Base-by-base conservation (phyloP, 176 grass and related monocot species). In the Triticum monococcum region DNA sequence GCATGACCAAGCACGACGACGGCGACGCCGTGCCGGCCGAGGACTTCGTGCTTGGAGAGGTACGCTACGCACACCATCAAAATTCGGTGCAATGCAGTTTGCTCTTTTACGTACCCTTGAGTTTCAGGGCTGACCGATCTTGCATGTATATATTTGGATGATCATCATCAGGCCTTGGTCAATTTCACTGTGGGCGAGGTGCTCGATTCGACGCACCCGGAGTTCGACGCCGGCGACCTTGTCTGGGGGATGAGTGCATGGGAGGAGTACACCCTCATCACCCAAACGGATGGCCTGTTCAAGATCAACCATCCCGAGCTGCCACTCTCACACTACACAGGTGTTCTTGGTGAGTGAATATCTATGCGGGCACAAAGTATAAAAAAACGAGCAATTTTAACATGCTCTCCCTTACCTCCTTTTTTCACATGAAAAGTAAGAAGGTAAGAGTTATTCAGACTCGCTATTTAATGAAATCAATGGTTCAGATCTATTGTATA, bases 201-300 rank as follows among this genome's bases (percentile, higher is more conserved):
- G 22, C 5, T 91, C 0, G 81, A 87, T 0, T 91, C 89, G 0
- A 71, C 23, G 1, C 76, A 91, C 37, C 81, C 81, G 12, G 81
- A 36, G 63, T 87, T 87, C 89, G 48, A 5, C 2, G 46, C 61
- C 12, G 62, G 89, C 25, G 81, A 87, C 13, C 54, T 87, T 5
- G 76, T 91, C 1, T 85, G 68, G 85, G 81, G 89, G 1, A 30
- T 91, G 40, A 77, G 13, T 5, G 81, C 81, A 5, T 91, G 89
- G 89, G 89, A 87, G 22, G 89, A 91, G 41, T 87, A 87, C 74
- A 84, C 66, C 8, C 85, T 91, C 43, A 8, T 77, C 45, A 75
- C 35, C 9, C 11, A 68, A 0, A 63, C 43, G 1, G 54, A 70
- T 7, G 6, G 16, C 24, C 30, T 68, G 14, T 23, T 12, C 50